Evolutionary conservation across 768 basidiomycete genomes (phyloP).

Genomic region (Scleroderma citrinum): DNA sequence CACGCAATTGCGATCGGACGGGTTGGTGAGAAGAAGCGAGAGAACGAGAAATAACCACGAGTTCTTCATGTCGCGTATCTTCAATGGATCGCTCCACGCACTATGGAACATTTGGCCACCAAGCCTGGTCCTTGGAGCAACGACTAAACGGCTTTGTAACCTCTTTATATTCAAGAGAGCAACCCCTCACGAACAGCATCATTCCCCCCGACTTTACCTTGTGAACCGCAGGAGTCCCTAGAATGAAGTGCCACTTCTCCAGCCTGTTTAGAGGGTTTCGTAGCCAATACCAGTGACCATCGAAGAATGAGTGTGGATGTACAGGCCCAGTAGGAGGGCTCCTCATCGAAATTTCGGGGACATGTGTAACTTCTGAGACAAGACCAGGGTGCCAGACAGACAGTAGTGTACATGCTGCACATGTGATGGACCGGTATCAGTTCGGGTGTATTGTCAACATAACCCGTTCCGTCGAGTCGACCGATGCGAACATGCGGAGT

Average conservation of each 20-base stretch:
- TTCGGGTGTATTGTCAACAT: background rate
- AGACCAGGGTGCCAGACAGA: background rate
- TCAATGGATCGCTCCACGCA: slow-evolving; percentile 28
- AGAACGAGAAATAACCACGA: slow-evolving; percentile 24
- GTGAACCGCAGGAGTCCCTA: background rate
- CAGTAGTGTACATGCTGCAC: background rate
- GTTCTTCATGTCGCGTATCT: slow-evolving; percentile 35
- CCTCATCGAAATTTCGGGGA: no score
- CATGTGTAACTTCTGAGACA: background rate
- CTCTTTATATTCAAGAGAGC: slow-evolving; percentile 8
- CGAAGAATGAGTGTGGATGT: background rate
- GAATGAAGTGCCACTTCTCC: no score
- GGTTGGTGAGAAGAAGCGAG: slow-evolving; percentile 29
- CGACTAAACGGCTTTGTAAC: slow-evolving; percentile 15
- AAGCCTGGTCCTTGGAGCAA: slow-evolving; percentile 17
- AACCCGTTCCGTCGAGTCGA: background rate
- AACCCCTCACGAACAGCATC: background rate
- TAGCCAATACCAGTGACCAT: background rate
- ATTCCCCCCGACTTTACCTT: background rate
- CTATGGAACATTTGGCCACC: slow-evolving; percentile 16
- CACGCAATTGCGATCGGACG: slow-evolving; percentile 31
- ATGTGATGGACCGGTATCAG: background rate
- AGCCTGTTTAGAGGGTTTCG: background rate
- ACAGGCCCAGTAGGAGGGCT: no score
- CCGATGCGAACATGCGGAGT: slow-evolving; percentile 26